A percentile compares a stretch with the other conserved stretches of the same genome.
phyloP scores from a whole-genome alignment of 1,284 basidiomycete species.

The Entoloma clypeatum region DNA sequence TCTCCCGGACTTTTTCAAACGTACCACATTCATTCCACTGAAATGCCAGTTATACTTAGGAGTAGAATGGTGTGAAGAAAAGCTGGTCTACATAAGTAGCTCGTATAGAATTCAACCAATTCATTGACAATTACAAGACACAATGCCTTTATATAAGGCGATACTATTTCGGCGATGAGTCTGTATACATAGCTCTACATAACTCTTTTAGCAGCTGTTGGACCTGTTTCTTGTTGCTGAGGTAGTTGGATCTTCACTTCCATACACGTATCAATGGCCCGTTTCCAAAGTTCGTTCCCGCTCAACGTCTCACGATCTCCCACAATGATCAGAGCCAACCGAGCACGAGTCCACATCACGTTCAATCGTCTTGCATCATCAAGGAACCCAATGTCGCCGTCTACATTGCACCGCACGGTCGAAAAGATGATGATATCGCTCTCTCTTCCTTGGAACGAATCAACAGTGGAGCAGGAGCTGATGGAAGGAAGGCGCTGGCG shows the following conservation, averaged over 20 bases:
- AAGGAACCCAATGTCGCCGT: slow-evolving; percentile 65
- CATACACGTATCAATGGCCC: slow-evolving; percentile 46
- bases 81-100: too few species aligned
- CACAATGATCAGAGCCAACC: slow-evolving; percentile 58
- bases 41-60: too few species aligned
- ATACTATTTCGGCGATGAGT: too few species aligned
- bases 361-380: slow-evolving; percentile 65
- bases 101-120: too few species aligned
- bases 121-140: too few species aligned
- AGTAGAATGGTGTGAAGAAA: too few species aligned
- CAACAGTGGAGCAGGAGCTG: slow-evolving; percentile 56
- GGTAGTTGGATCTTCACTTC: slow-evolving; percentile 19
- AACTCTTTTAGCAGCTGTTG: too few species aligned
- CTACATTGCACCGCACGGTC: slow-evolving; percentile 60
- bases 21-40: too few species aligned
- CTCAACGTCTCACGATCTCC: slow-evolving; percentile 60
- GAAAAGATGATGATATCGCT: slow-evolving; percentile 71
- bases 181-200: too few species aligned
- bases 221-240: background rate
- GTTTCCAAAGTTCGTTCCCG: slow-evolving; percentile 44
- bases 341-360: slow-evolving; percentile 73
- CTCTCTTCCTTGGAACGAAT: slow-evolving; percentile 76
- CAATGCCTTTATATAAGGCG: too few species aligned
- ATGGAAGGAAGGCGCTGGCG: slow-evolving; percentile 37
- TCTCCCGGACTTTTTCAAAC: too few species aligned